Base-by-base conservation (phyloP, 2,329 filamentous ascomycete genomes). In the Didymella exigua region DNA sequence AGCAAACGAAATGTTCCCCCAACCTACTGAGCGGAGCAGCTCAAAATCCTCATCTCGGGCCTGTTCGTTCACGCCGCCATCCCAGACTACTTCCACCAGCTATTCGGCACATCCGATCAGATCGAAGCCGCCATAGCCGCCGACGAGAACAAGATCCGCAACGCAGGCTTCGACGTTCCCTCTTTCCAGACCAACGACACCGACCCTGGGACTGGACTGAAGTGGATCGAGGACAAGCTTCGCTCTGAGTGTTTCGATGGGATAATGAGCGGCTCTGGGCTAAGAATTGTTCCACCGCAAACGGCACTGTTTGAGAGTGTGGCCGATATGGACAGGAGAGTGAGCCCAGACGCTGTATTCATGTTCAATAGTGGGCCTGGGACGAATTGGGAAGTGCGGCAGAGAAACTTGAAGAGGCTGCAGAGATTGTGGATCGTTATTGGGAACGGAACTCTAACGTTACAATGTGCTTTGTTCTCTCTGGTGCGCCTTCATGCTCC, bases 331-430 rank as follows among this genome's bases (percentile, higher is more conserved):
- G 41, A 29, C 23, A 33, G 36, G 36, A 49, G 37, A 18, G 2
- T 19, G 6, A 42, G 31, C 2, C n/a, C 29, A n/a, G 21, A 34
- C 7, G 36, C 29, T 11, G 26, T 33, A 14, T 27, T 42, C 2
- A 49, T 42, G 46, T 42, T 42, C 11, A 49, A 49, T 19, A 30
- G 10, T 14, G 46, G 43, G 10, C 46, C 46, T 18, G 46, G 46
- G 18, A 49, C 46, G 27, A 41, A 49, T n/a, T 49, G 46, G 37
- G 29, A 49, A 13, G 34, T 37, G 19, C 24, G 41, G 36, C 36
- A 42, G 29, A 49, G 46, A 10, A 49, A 49, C 7, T 3, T 33
- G 29, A 10, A 8, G 5, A 41, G 27, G 8, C 16, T 42, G 36
- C 19, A 33, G 21, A 34, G 21, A 42, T 7, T 7, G 9, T 6